These are phyloP conservation scores for Echria macrotheca DNA, from an alignment of 495 filamentous ascomycete species.

Conservation along the genomic window DNA sequence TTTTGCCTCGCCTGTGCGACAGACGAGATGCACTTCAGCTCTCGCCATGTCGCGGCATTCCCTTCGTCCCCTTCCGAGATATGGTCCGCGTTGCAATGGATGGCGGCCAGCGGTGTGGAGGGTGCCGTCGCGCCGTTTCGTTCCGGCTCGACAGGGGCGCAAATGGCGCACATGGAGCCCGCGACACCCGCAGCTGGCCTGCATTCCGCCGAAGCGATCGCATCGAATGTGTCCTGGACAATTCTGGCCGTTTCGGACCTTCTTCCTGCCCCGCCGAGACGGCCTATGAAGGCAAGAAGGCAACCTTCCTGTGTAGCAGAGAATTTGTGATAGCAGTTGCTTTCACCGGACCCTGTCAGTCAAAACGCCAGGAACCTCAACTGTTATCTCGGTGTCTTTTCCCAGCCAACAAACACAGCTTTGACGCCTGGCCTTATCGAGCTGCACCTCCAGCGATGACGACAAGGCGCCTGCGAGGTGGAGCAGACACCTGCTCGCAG, in stretches of 20 bases:
- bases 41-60: neutral
- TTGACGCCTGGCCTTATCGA: too few relatives aligned
- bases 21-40: neutral
- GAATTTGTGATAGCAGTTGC: too few relatives aligned
- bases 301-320: too few relatives aligned
- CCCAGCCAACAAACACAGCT: too few relatives aligned
- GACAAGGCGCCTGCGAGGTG: neutral
- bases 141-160: constrained; percentile 8
- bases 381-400: too few relatives aligned
- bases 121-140: constrained; percentile 7
- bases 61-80: neutral
- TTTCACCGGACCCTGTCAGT: too few relatives aligned
- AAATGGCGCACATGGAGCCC: constrained; percentile 22
- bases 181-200: neutral
- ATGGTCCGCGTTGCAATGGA: neutral
- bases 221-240: constrained; percentile 2
- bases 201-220: constrained; percentile 18
- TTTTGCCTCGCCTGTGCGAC: constrained; percentile 5
- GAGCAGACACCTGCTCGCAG: neutral
- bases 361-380: too few relatives aligned
- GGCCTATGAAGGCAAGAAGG: too few relatives aligned
- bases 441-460: neutral
- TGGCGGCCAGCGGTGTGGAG: neutral
- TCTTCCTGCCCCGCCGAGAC: too few relatives aligned
- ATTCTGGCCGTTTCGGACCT: constrained; percentile 24